Evolutionary conservation across 371 early-diverging fungal species (phyloP), one percentile per base, ranked within the genome.

Genomic region (Mortierella sp.): DNA sequence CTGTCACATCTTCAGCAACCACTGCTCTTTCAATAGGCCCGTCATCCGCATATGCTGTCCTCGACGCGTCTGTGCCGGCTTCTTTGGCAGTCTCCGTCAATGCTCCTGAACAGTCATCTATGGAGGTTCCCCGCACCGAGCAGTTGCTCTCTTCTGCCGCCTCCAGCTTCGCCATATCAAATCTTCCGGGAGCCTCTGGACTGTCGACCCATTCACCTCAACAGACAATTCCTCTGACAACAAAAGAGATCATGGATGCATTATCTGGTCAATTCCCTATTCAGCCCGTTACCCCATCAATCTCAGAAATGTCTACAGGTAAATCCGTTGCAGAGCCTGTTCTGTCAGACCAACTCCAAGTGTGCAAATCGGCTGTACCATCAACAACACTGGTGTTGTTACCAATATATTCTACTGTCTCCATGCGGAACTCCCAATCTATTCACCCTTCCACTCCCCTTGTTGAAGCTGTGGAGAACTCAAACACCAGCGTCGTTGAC

Each of bases 161-260:
- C 13, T 22, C 29, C 28, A 26, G 54, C 23, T 53, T 23, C 28
- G 26, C 68, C 10, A 29, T 56, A 53, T 19, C 60, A 10, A 26
- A 7, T 26, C 42, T 42, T 26, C 28, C 37, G 23, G 28, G 19
- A 2, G 60, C 8, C 23, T 28, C 60, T 22, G 42, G 43, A 34
- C 31, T 31, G 10, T 10, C 31, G 9, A 37, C 58, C 23, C 60
- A 54, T 1, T 23, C 26, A 22, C 64, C 26, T 6, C 71, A 55
- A 29, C 71, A 71, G n/a, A 76, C 77, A 4, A 40, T 72, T 23
- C 77, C 77, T 12, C 32, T 76, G n/a, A 76, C 77, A 2, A 76
- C 77, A 37, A 63, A 67, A 31, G 77, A 76, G 31, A 76, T 76
- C 28, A 76, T 76, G 71, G 77, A 76, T 32, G 77, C 72, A n/a